Percentiles rank a stretch among this genome's conserved stretches.
Conservation (phyloP, 108 stramenopile species). For the Aurantiochytrium sp. region DNA sequence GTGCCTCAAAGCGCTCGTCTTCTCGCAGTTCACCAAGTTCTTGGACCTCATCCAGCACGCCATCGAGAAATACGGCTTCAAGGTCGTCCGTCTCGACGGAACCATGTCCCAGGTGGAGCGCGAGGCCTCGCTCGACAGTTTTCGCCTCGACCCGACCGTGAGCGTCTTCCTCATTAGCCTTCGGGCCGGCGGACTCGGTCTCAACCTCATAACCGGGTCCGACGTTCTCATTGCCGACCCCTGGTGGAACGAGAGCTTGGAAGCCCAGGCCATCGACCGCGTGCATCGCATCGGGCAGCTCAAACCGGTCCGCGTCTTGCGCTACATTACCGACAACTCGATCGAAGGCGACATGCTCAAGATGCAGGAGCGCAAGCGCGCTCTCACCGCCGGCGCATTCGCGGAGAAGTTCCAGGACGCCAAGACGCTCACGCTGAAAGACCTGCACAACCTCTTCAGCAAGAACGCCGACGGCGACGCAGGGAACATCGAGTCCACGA, state of each 20-base stretch:
- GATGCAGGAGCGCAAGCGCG: conserved; percentile 91
- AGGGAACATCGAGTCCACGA: background rate
- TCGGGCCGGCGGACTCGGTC: conserved; percentile 61
- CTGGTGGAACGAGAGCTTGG: conserved; percentile 65
- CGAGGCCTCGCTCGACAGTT: conserved; percentile 40
- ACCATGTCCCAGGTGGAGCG: conserved; percentile 29
- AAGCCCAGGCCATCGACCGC: conserved; percentile 93
- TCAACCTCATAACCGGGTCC: conserved; percentile 56
- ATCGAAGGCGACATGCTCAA: conserved; percentile 94
- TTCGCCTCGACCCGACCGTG: conserved; percentile 37
- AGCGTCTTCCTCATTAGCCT: conserved; percentile 54
- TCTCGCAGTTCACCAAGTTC: conserved; percentile 61
- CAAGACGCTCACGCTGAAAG: conserved; percentile 32
- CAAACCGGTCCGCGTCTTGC: conserved; percentile 82
- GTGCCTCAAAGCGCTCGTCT: conserved; percentile 58
- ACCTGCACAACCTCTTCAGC: background rate
- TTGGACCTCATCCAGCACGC: conserved; percentile 55
- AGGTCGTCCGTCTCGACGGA: background rate
- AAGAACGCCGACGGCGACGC: background rate
- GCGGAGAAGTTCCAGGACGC: conserved; percentile 33
- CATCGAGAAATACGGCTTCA: conserved; percentile 16
- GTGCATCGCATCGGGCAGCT: conserved; percentile 93
- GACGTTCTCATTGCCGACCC: conserved; percentile 55
- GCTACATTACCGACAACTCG: conserved; percentile 90
- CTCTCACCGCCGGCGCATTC: conserved; percentile 91